phyloP scores from a whole-genome alignment of 208 protist genomes.

The Acanthamoeba divionensis region DNA sequence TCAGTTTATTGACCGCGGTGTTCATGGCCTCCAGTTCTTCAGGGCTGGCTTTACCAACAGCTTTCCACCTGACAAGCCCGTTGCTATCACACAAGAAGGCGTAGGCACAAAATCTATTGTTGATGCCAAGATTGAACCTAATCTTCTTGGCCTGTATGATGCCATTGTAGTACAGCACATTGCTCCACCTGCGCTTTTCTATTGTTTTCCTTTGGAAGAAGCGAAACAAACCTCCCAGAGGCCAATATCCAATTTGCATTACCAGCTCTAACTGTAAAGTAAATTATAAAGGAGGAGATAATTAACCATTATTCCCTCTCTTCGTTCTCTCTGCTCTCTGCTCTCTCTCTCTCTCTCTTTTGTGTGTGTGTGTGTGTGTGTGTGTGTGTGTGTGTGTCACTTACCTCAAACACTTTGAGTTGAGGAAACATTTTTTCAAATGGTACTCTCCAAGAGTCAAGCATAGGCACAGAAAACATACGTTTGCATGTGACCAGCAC shows the following conservation, averaged over 20 bases:
- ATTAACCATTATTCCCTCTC: background rate
- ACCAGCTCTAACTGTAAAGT: conserved; percentile 11
- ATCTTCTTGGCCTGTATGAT: conserved; percentile 8
- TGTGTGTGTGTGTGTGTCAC: background rate
- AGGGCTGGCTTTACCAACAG: background rate
- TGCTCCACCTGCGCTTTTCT: background rate
- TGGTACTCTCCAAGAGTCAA: conserved; percentile 21
- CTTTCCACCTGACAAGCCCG: background rate
- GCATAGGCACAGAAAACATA: background rate
- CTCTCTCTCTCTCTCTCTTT: too few relatives aligned
- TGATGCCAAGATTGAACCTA: background rate
- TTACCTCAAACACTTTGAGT: background rate
- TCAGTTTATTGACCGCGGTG: conserved; percentile 1
- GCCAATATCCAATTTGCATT: conserved; percentile 33
- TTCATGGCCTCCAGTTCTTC: background rate
- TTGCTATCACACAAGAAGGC: background rate
- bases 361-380: background rate
- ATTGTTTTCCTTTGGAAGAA: background rate
- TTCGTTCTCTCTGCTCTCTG: too few relatives aligned
- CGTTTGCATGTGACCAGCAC: background rate
- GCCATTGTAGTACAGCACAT: conserved; percentile 36
- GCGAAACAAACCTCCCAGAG: background rate
- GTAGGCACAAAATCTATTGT: conserved; percentile 29
- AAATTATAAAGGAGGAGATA: too few relatives aligned
- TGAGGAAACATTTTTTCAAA: conserved; percentile 25